Percentiles rank a stretch among this genome's conserved stretches.
phyloP scores from a whole-genome alignment of 192 early-diverging fungal genomes.

The Diversispora epigaea region DNA sequence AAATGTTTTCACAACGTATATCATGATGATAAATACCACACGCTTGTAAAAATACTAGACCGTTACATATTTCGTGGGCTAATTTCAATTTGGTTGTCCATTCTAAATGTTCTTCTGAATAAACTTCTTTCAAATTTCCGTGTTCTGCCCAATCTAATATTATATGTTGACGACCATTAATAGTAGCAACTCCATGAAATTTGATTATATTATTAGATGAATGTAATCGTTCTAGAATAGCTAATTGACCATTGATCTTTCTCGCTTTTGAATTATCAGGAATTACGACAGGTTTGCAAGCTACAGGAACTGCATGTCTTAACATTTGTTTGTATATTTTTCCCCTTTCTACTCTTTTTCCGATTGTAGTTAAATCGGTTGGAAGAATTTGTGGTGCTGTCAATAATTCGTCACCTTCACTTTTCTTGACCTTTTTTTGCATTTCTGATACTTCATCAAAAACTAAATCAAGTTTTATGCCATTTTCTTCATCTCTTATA shows the following conservation, averaged over 20 bases:
- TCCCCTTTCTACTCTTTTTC: background rate
- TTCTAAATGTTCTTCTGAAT: background rate
- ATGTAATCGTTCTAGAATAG: background rate
- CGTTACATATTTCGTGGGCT: constrained; percentile 20
- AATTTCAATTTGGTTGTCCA: constrained; percentile 17
- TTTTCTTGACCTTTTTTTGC: background rate
- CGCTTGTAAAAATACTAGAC: constrained; percentile 17
- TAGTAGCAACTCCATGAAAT: constrained; percentile 11
- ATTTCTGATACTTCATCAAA: constrained; percentile 18
- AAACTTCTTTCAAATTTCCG: constrained; percentile 6
- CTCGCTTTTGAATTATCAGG: background rate
- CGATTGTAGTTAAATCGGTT: background rate
- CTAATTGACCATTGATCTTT: background rate
- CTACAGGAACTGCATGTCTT: background rate
- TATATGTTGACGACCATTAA: background rate
- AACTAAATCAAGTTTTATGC: background rate
- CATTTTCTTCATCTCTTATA: background rate
- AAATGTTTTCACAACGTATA: constrained; percentile 17
- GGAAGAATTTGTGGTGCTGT: background rate
- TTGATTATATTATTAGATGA: constrained; percentile 10
- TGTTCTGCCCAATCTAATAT: constrained; percentile 27
- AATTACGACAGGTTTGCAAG: background rate
- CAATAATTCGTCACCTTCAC: background rate
- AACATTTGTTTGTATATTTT: background rate
- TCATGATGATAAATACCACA: constrained; percentile 26